A percentile compares a stretch with the other conserved stretches of the same genome.
Conservation (phyloP, 2,329 filamentous ascomycete species). For the Macrophomina pseudophaseolina region DNA sequence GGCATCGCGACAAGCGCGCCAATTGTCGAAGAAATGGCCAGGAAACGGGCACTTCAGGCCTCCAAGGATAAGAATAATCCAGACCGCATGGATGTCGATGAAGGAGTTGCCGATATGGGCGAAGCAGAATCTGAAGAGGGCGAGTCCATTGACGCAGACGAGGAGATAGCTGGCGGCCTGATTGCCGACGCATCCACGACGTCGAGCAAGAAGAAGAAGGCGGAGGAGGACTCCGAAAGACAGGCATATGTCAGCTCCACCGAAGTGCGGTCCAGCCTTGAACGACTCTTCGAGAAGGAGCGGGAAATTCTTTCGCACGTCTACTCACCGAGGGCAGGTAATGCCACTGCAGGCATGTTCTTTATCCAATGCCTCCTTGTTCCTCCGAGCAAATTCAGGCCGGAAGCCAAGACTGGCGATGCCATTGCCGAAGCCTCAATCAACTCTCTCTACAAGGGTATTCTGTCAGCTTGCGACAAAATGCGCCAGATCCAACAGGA, state of each 20-base stretch:
- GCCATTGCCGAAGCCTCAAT: slow-evolving; percentile 87
- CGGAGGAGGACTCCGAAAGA: slow-evolving; percentile 41
- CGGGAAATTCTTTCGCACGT: slow-evolving; percentile 82
- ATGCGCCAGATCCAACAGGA: slow-evolving; percentile 77
- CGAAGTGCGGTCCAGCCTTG: slow-evolving; percentile 80
- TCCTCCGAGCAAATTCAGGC: slow-evolving; percentile 89
- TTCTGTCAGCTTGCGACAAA: slow-evolving; percentile 74
- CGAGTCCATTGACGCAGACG: slow-evolving; percentile 47
- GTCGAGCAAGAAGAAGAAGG: slow-evolving; percentile 48
- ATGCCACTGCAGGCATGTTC: slow-evolving; percentile 85
- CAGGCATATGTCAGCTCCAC: slow-evolving; percentile 82
- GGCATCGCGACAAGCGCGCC: slow-evolving; percentile 74
- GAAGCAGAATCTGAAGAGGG: slow-evolving; percentile 36
- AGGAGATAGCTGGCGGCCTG: slow-evolving; percentile 38
- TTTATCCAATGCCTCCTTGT: slow-evolving; percentile 87
- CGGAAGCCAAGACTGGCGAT: slow-evolving; percentile 80
- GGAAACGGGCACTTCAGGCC: background rate
- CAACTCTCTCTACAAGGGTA: slow-evolving; percentile 85
- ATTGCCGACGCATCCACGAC: slow-evolving; percentile 25
- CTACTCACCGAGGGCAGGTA: slow-evolving; percentile 71
- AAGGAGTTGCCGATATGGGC: slow-evolving; percentile 71
- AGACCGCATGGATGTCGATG: slow-evolving; percentile 62
- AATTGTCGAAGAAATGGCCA: slow-evolving; percentile 47
- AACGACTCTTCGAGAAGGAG: slow-evolving; percentile 84
- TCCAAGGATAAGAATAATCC: slow-evolving; percentile 53